Evolutionary conservation across 2,329 filamentous ascomycete species (phyloP).

Genomic region (Cytospora chrysosperma): DNA sequence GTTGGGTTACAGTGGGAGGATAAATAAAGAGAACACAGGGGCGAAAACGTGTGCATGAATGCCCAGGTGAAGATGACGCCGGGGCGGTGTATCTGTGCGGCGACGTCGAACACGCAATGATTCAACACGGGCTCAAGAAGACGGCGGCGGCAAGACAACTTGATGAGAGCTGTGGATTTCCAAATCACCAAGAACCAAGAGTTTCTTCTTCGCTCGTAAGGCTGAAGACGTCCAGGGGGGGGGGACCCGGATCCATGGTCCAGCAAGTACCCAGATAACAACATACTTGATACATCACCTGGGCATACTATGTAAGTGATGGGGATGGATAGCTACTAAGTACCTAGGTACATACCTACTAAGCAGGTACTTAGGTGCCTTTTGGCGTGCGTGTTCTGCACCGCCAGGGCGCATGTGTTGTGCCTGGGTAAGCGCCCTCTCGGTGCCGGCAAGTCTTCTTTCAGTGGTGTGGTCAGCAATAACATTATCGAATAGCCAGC

Average conservation of each 20-base stretch:
- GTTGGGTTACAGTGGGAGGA: background rate
- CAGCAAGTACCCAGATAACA: too few species aligned
- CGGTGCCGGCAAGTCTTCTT: background rate
- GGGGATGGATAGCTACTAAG: too few species aligned
- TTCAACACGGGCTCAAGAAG: background rate
- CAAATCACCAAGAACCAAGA: too few species aligned
- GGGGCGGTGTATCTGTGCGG: background rate
- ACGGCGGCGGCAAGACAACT: background rate
- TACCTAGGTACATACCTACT: background rate
- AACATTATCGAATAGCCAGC: background rate
- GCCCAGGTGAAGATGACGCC: background rate
- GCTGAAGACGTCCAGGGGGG: conserved; percentile 13
- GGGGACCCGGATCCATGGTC: conserved; percentile 6
- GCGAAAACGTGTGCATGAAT: background rate
- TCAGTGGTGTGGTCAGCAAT: background rate
- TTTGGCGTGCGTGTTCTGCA: background rate
- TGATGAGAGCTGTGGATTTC: background rate
- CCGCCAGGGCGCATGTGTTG: too few species aligned
- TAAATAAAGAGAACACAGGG: background rate
- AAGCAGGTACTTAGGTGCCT: background rate
- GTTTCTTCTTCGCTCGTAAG: too few species aligned
- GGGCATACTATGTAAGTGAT: too few species aligned
- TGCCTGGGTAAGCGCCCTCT: background rate
- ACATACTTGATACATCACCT: too few species aligned
- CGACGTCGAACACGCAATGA: background rate